Evolutionary conservation across 805 yeast species (phyloP), one percentile per base, ranked within the genome.

Genomic region (Pichia rugopelliculosa): DNA sequence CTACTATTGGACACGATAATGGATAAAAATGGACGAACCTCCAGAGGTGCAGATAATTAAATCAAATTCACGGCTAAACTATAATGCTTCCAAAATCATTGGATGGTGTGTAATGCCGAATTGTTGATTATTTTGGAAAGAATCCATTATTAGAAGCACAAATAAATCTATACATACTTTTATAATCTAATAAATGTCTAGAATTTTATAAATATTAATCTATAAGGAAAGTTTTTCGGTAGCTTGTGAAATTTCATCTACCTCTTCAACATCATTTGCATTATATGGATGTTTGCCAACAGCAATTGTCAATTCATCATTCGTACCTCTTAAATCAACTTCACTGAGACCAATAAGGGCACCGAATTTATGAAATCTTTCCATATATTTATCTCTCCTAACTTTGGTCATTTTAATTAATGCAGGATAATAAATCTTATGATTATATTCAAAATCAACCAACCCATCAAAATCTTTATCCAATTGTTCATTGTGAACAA

Each of bases 381-480:
- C 69, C 67, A 82, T 68, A 65, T 87, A 90, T 46, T 72, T 76
- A n/a, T 62, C 62, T 58, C 80, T 79, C 58, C 80, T 84, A 27
- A 65, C 68, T 23, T 69, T 69, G 1, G 95, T 77, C 56, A 86
- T 75, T 55, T 76, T 73, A 44, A 71, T 70, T 72, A 91, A 66
- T 39, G 73, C 74, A 4, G 83, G 82, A 93, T 93, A 93, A 67
- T 93, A 93, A 22, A 72, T 66, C 4, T 75, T 77, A 58, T 93
- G 98, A 40, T 78, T 72, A 61, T 93, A 93, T 37, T 78, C 86
- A 65, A 93, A 93, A 58, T 87, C 86, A 44, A 87, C 84, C 33
- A 70, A 64, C 6, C 99, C 99, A 33, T 95, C 95, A 59, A 87
- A 91, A 30, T 80, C 82, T 58, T 75, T 73, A 61, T 89, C 97